These are phyloP conservation scores for Sungouiozyma ichnusensis DNA, from an alignment of 805 yeast species.

Conservation along the genomic window DNA sequence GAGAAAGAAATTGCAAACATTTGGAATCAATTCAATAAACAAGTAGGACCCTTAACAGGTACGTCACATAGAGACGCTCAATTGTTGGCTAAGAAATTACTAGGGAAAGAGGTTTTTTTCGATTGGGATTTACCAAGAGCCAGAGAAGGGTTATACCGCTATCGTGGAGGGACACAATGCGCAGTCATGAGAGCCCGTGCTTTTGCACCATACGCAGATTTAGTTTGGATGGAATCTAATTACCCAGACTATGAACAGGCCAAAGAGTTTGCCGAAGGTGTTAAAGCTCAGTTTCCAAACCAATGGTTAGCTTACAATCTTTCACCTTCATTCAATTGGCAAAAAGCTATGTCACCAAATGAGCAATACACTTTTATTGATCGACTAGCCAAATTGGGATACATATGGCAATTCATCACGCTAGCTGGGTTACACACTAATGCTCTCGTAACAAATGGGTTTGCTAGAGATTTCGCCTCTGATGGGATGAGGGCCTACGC, in stretches of 20 bases:
- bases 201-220: conserved; percentile 87
- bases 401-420: conserved; percentile 96
- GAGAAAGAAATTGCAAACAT: conserved; percentile 46
- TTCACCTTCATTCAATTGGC: conserved; percentile 98
- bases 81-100: conserved; percentile 57
- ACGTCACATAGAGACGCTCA: conserved; percentile 75
- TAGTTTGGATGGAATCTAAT: conserved; percentile 97
- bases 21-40: conserved; percentile 52
- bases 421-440: conserved; percentile 95
- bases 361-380: conserved; percentile 88
- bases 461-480: conserved; percentile 65
- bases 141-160: conserved; percentile 94
- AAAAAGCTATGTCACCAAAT: conserved; percentile 74
- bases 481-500: conserved; percentile 96
- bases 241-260: conserved; percentile 92
- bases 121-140: conserved; percentile 94
- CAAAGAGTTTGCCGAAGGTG: conserved; percentile 88
- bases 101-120: conserved; percentile 77
- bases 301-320: conserved; percentile 96
- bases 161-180: conserved; percentile 93
- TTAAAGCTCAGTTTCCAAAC: conserved; percentile 65
- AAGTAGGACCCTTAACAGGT: conserved; percentile 65
- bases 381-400: conserved; percentile 80
- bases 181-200: conserved; percentile 96
- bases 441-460: conserved; percentile 81